Evolutionary conservation across 2,329 filamentous ascomycete genomes (phyloP).

Genomic region (Stenocarpella maydis): DNA sequence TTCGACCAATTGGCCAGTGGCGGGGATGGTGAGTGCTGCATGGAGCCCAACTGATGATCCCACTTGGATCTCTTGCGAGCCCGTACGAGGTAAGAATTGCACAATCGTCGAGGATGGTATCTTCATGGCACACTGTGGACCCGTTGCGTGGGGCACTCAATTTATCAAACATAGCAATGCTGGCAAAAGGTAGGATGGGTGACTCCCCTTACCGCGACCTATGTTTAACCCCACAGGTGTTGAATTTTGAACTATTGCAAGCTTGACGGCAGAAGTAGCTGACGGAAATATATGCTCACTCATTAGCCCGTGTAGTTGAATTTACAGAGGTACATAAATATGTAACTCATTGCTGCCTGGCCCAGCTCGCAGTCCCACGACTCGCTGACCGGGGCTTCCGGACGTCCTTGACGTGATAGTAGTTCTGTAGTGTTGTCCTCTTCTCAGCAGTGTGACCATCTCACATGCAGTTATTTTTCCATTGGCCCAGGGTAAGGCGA

Average conservation of each 20-base stretch:
- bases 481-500: background rate
- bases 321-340: background rate
- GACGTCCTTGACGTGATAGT: background rate
- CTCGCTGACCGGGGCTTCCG: background rate
- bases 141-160: background rate
- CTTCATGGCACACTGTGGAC: background rate
- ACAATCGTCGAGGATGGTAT: background rate
- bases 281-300: background rate
- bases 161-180: background rate
- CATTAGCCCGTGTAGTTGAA: background rate
- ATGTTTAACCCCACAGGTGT: background rate
- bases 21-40: conserved; percentile 1
- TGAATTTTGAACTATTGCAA: no score
- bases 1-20: conserved; percentile 15
- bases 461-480: background rate
- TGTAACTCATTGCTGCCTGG: background rate
- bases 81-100: conserved; percentile 7
- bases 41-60: conserved; percentile 2
- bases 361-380: background rate
- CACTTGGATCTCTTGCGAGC: background rate
- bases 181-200: background rate
- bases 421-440: background rate
- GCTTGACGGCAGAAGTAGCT: no score
- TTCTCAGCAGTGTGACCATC: background rate
- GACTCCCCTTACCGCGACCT: background rate